Conservation (phyloP, 257 asterid species). For the Primulina huaijiensis region DNA sequence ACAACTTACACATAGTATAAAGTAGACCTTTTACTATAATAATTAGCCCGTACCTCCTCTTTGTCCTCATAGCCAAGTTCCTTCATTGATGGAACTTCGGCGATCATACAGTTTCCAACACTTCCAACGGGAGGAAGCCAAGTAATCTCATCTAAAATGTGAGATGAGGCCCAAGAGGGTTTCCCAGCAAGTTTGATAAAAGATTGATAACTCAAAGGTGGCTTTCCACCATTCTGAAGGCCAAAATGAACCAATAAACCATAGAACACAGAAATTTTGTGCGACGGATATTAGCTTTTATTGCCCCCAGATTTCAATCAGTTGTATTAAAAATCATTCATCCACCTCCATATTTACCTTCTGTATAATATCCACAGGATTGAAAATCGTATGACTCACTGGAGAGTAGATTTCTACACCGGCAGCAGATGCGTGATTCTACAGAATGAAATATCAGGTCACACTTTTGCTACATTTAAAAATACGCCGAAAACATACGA, state of each 20-base stretch:
- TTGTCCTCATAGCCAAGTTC: slow-evolving; percentile 77
- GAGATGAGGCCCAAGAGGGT: slow-evolving; percentile 74
- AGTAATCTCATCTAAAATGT: slow-evolving; percentile 41
- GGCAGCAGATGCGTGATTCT: slow-evolving; percentile 56
- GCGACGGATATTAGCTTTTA: not conserved
- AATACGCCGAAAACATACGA: not conserved
- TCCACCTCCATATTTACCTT: slow-evolving; percentile 45
- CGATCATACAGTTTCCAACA: slow-evolving; percentile 40
- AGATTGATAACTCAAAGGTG: slow-evolving; percentile 84
- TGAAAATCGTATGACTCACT: slow-evolving; percentile 84
- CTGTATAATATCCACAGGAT: slow-evolving; percentile 74
- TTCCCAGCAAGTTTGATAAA: slow-evolving; percentile 83
- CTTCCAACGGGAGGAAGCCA: slow-evolving; percentile 72
- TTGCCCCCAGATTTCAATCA: slow-evolving; percentile 1
- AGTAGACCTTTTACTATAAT: not conserved
- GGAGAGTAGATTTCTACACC: slow-evolving; percentile 78
- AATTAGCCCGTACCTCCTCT: slow-evolving; percentile 45
- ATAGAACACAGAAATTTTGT: not conserved
- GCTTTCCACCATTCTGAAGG: slow-evolving; percentile 80
- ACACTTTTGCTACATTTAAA: not conserved
- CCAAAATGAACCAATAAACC: slow-evolving; percentile 14
- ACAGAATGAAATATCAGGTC: slow-evolving; percentile 27
- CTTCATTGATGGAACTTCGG: slow-evolving; percentile 66
- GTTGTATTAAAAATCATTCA: not conserved
- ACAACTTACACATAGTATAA: slow-evolving; percentile 9